These are phyloP conservation scores for Lecanicillium sp. DNA, from an alignment of 2,329 filamentous ascomycete species.

Conservation along the genomic window DNA sequence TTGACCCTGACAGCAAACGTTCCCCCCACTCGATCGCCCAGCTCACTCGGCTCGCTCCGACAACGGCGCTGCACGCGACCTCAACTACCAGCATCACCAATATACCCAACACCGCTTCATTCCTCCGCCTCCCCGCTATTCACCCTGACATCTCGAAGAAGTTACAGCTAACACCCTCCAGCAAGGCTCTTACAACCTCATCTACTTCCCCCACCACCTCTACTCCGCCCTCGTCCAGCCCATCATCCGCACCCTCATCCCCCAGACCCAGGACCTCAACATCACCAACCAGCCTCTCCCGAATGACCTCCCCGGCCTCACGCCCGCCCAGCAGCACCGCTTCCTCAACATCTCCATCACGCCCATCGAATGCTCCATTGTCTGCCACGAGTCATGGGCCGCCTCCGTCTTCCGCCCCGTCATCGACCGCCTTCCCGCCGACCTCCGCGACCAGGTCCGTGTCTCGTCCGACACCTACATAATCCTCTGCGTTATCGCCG, in stretches of 20 bases:
- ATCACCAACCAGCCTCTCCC: conserved; percentile 31
- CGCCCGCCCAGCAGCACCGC: conserved; percentile 54
- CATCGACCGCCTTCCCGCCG: conserved; percentile 55
- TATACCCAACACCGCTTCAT: not conserved
- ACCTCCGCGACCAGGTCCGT: conserved; percentile 49
- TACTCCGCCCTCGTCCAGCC: conserved; percentile 77
- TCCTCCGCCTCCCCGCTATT: not conserved
- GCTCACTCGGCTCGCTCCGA: conserved; percentile 11
- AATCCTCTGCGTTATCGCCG: conserved; percentile 82
- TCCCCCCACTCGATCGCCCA: not conserved
- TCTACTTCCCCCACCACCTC: conserved; percentile 79
- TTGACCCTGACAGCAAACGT: conserved; percentile 1
- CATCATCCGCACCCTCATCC: conserved; percentile 78
- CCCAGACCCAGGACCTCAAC: conserved; percentile 44
- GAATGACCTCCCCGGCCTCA: conserved; percentile 40
- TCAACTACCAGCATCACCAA: not conserved
- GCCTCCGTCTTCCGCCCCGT: conserved; percentile 68
- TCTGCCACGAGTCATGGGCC: conserved; percentile 74
- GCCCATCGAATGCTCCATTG: conserved; percentile 85
- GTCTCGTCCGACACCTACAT: conserved; percentile 81
- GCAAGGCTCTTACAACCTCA: conserved; percentile 81
- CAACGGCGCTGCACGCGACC: not conserved
- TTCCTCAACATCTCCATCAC: conserved; percentile 95
- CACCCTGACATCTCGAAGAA: not conserved
- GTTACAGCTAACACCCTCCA: conserved; percentile 32